phyloP scores from a whole-genome alignment of 2,329 filamentous ascomycete genomes.

The Didymosphaeria variabile region DNA sequence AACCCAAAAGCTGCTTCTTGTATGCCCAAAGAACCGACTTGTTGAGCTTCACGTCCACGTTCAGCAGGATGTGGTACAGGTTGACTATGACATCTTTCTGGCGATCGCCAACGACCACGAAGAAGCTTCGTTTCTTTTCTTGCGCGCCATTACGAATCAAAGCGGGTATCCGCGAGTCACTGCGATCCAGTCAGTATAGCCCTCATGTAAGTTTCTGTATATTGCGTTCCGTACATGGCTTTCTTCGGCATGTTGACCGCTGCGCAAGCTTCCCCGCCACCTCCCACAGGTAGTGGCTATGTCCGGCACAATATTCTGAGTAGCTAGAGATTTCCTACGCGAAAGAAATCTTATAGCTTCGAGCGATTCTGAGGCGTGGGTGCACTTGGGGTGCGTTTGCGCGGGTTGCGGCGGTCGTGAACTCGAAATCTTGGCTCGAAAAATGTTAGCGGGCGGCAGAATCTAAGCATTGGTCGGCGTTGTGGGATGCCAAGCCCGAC shows the following conservation, averaged over 20 bases:
- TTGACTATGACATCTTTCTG: constrained; percentile 98
- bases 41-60: constrained; percentile 89
- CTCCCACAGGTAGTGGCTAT: constrained; percentile 17
- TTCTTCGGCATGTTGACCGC: constrained; percentile 50
- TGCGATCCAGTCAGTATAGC: constrained; percentile 25
- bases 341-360: constrained; percentile 12
- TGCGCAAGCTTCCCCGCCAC: constrained; percentile 44
- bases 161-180: constrained; percentile 52
- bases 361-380: not conserved
- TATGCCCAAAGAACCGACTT: constrained; percentile 98
- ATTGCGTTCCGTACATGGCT: constrained; percentile 42
- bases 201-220: not conserved
- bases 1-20: constrained; percentile 95
- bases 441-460: constrained; percentile 23
- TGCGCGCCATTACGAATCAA: constrained; percentile 53
- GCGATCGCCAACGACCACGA: constrained; percentile 92
- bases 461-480: constrained; percentile 2
- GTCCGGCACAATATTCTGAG: not conserved
- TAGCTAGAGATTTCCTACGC: not conserved
- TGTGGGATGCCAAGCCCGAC: not conserved
- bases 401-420: constrained; percentile 11
- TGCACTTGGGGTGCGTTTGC: constrained; percentile 10
- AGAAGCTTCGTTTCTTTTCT: constrained; percentile 98
- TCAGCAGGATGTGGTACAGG: constrained; percentile 91
- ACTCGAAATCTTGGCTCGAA: constrained; percentile 26